Conservation (phyloP, 805 yeast species). For the Candida sithepensis region DNA sequence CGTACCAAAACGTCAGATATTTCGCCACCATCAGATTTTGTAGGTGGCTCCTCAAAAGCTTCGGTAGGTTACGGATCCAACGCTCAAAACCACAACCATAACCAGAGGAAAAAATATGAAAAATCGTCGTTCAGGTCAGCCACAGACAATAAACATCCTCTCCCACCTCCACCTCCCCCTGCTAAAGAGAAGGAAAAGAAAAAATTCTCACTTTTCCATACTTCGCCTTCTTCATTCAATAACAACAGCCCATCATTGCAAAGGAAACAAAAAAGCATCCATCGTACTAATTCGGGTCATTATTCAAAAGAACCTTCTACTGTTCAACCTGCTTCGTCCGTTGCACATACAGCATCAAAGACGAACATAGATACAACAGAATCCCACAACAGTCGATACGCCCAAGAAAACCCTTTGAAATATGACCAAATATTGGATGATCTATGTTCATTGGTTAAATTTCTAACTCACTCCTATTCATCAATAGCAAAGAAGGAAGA, state of each 20-base stretch:
- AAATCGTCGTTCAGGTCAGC: neutral
- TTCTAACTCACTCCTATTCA: neutral
- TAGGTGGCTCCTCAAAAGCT: neutral
- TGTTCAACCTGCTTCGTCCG: no score
- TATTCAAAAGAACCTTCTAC: neutral
- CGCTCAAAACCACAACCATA: no score
- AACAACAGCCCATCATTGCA: neutral
- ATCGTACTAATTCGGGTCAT: neutral
- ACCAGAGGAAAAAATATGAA: neutral
- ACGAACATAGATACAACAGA: neutral
- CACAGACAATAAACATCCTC: neutral
- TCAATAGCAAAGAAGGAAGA: no score
- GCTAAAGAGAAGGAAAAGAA: conserved; percentile 1
- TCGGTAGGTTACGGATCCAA: neutral
- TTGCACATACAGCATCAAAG: neutral
- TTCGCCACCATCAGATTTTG: neutral
- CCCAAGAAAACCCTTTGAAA: neutral
- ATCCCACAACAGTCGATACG: neutral
- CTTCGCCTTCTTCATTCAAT: neutral
- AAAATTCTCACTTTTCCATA: conserved; percentile 3
- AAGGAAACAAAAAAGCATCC: neutral
- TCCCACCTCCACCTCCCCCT: no score
- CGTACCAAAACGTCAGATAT: neutral
- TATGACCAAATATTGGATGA: conserved; percentile 7
- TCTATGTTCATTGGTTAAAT: conserved; percentile 1